Evolutionary conservation across 2,329 filamentous ascomycete species (phyloP), one percentile per base, ranked within the genome.

Genomic region (Septoria petroselini): DNA sequence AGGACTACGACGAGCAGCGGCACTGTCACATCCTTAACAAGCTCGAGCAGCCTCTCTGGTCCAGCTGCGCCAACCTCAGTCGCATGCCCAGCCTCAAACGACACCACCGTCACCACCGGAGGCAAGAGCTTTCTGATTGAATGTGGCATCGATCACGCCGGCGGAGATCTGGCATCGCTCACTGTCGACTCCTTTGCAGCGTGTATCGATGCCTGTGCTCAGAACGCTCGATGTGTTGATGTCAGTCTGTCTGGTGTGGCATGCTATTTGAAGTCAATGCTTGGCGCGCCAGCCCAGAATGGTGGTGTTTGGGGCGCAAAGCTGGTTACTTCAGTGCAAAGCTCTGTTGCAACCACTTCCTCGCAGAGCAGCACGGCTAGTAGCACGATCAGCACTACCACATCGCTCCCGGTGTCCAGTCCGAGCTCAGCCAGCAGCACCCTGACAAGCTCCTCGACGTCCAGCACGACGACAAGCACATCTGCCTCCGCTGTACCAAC

Each of bases 191-290:
- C 44, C 41, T 60, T 69, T 38, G 50, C 55, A 25, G 40, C 44
- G 14, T 69, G 66, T 41, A 64, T 69, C 48, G 55, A 59, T 37
- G 58, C 62, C 31, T 69, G 66, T 46, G 62, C 61, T 14, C 50
- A 54, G 37, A 66, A 60, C 7, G 17, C 51, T 8, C 58, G 58
- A 33, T 69, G 67, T 53, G 61, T 67, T 7, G 63, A 66, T 46
- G 62, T 68, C 19, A 58, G 55, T 15, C 53, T 65, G 11, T 63
- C 63, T 7, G 66, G 67, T 2, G 23, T 52, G 14, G 62, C 62
- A 8, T 67, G 63, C 53, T 66, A 67, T 47, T 45, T 68, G 52
- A 68, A 68, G 60, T 60, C 48, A 17, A 53, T 44, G 7, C 34
- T 67, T 3, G 62, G 62, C 7, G 34, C 52, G 12, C 39, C 55